These are phyloP conservation scores for Penicillium malachiteum DNA, from an alignment of 495 filamentous ascomycete genomes.

Conservation along the genomic window DNA sequence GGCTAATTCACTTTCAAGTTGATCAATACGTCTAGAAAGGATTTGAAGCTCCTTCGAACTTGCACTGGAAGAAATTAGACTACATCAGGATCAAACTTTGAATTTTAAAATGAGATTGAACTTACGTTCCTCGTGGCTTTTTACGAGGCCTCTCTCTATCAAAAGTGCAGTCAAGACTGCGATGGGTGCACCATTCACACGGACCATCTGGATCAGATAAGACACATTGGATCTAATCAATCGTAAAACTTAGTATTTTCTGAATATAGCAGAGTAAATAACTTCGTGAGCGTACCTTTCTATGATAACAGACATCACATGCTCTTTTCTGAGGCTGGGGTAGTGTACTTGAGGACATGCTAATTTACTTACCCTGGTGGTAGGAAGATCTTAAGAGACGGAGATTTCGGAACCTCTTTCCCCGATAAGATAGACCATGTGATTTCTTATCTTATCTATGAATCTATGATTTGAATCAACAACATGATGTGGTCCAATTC, in stretches of 20 bases:
- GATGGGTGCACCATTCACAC: constrained; percentile 17
- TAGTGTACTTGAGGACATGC: too few relatives aligned
- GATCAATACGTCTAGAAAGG: constrained; percentile 9
- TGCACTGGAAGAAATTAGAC: not conserved
- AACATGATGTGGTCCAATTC: too few relatives aligned
- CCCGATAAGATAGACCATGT: too few relatives aligned
- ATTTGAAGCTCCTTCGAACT: constrained; percentile 4
- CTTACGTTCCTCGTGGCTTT: constrained; percentile 11
- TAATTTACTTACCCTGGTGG: too few relatives aligned
- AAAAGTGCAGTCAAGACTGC: constrained; percentile 18
- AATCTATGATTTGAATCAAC: too few relatives aligned
- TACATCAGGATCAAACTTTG: too few relatives aligned
- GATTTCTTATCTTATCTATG: too few relatives aligned
- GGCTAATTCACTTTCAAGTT: constrained; percentile 10
- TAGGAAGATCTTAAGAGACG: too few relatives aligned
- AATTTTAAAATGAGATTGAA: not conserved
- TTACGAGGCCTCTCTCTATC: constrained; percentile 14
- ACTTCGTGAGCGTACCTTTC: not conserved
- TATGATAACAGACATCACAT: not conserved
- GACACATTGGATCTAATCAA: constrained; percentile 9
- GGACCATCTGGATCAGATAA: constrained; percentile 11
- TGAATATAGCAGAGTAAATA: not conserved
- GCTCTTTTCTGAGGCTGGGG: not conserved
- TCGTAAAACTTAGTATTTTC: not conserved
- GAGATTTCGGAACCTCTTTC: too few relatives aligned